Evolutionary conservation across 2,329 filamentous ascomycete genomes (phyloP), one percentile per base, ranked within the genome.

Genomic region (Aspergillus brasiliensis): DNA sequence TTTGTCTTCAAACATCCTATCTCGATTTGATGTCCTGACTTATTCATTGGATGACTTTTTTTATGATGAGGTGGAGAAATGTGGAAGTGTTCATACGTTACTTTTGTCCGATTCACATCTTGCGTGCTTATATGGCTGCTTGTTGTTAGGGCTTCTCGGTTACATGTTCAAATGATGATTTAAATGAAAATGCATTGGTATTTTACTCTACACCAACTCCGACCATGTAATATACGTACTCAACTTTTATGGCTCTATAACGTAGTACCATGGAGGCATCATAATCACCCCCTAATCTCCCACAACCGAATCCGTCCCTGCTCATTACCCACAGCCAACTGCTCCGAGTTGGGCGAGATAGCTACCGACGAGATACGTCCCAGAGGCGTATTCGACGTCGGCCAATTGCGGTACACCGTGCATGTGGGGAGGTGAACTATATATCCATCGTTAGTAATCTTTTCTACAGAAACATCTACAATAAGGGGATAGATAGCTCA

Each of bases 391-490:
- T 90, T 88, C 64, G 88, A 86, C 56, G 94, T 99, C 23, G 95
- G 95, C 95, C 95, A 99, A 77, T 99, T 99, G 70, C 89, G 88
- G 82, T 95, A 99, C 19, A 98, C 91, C 1, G 92, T 97, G 75
- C 92, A 97, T 67, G 86, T 93, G 0, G 94, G 93, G 67, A 99
- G 79, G 76, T 99, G 95, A 31, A 94, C 92, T 79, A 65, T 25
- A 23, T 10, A 34, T 8, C 7, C 15, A 56, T 56, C 28, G 28
- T 42, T 21, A 58, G 66, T 58, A 67, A 58, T 25, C 15, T 23
- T n/a, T 19, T 53, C 15, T 13, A 38, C 8, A 25, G 8, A 8
- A n/a, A n/a, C n/a, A 34, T 40, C 21, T 8, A 19, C 17, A n/a
- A 25, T 25, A 27, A 21, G 8, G 13, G 21, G 46, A 46, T n/a